phyloP scores from a whole-genome alignment of 495 filamentous ascomycete genomes.

The Evernia prunastri region DNA sequence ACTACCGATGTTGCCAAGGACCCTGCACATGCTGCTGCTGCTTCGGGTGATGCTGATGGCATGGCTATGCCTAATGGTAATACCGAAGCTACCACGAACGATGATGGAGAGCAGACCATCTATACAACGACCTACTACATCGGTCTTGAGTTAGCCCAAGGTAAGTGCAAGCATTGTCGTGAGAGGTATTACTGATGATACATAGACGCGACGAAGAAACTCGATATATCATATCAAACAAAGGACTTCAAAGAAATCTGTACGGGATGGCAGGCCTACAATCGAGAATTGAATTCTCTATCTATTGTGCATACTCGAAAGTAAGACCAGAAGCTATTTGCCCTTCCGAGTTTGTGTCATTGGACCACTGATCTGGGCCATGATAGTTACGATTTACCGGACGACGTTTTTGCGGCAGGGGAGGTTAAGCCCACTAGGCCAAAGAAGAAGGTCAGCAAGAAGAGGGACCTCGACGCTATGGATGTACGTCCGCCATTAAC shows the following conservation, averaged over 20 bases:
- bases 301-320: constrained; percentile 69
- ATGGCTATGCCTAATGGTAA: constrained; percentile 37
- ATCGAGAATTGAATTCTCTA: constrained; percentile 57
- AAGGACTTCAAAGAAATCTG: constrained; percentile 67
- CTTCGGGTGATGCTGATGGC: constrained; percentile 42
- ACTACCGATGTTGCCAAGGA: constrained; percentile 54
- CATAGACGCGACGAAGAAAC: constrained; percentile 43
- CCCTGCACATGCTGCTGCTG: constrained; percentile 45
- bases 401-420: constrained; percentile 79
- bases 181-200: constrained; percentile 26
- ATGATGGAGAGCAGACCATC: constrained; percentile 44
- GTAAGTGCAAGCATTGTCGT: constrained; percentile 44
- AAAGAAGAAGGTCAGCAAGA: constrained; percentile 54
- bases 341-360: background rate
- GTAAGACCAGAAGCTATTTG: constrained; percentile 41
- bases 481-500: constrained; percentile 19
- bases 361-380: constrained; percentile 23
- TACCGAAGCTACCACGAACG: constrained; percentile 33
- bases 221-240: constrained; percentile 65
- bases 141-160: constrained; percentile 64
- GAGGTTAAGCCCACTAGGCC: constrained; percentile 63
- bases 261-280: constrained; percentile 57
- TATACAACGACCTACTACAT: constrained; percentile 88
- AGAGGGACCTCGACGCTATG: constrained; percentile 20
- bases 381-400: constrained; percentile 71